A percentile compares a stretch with the other conserved stretches of the same genome.
Conservation (phyloP, 2,329 filamentous ascomycete genomes). For the Cladosporium sp. region DNA sequence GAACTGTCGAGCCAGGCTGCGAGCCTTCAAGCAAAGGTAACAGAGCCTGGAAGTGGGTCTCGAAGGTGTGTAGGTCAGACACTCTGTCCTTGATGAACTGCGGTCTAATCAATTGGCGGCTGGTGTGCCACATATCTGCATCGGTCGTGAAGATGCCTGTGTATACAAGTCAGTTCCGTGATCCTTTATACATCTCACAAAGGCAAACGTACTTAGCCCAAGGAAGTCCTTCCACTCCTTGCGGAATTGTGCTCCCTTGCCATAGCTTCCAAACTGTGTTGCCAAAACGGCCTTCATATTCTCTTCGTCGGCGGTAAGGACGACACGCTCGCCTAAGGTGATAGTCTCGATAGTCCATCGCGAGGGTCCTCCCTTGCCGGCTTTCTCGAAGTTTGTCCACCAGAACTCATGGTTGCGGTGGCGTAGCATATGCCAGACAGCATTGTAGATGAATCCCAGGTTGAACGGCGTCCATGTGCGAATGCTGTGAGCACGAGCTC, state of each 20-base stretch:
- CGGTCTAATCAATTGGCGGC: conserved; percentile 77
- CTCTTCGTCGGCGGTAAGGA: conserved; percentile 80
- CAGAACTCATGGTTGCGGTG: conserved; percentile 65
- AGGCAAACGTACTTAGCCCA: conserved; percentile 58
- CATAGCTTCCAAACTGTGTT: conserved; percentile 81
- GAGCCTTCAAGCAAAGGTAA: conserved; percentile 59
- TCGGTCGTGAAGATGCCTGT: conserved; percentile 69
- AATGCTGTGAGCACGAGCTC: conserved; percentile 46
- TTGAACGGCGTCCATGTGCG: conserved; percentile 49
- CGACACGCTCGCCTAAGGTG: conserved; percentile 57
- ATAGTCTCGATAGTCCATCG: conserved; percentile 63
- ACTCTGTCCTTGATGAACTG: conserved; percentile 86
- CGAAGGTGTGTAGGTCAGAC: conserved; percentile 78
- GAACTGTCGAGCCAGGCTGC: conserved; percentile 52
- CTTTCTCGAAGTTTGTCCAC: conserved; percentile 52
- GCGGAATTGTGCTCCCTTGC: conserved; percentile 77
- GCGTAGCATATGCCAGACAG: conserved; percentile 48
- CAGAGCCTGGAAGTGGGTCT: conserved; percentile 73
- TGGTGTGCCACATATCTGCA: conserved; percentile 73
- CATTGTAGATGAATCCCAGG: conserved; percentile 63
- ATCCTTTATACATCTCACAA: not conserved
- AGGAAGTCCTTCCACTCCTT: conserved; percentile 73
- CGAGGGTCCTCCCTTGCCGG: conserved; percentile 22
- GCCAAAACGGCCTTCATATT: conserved; percentile 92
- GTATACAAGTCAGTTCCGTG: conserved; percentile 12